Base-by-base conservation (phyloP, 2,329 filamentous ascomycete species). In the Fusarium goolgardi region DNA sequence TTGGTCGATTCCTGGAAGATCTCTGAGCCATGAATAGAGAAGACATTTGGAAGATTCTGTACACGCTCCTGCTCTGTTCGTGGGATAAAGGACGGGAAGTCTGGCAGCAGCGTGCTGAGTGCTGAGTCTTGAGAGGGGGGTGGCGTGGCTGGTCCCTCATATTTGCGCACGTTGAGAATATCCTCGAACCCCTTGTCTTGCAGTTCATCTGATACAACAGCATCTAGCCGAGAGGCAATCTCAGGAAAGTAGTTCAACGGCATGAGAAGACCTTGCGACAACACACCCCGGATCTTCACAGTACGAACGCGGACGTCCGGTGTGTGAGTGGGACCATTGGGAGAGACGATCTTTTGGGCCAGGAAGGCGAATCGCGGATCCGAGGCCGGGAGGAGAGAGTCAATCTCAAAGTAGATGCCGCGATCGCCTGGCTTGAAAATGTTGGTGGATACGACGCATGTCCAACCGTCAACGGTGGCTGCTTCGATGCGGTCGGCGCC, bases 1-100 rank as follows among this genome's bases (percentile, higher is more conserved):
- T 81, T 81, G 62, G 75, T 69, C 2, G 76, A 75, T 55, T 79
- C 77, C 49, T 81, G 78, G 60, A 77, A 81, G 8, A 73, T 49
- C 43, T 54, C 63, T 21, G 71, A 51, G 2, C 61, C 55, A 27
- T 71, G 69, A 13, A 51, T 31, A 25, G 27, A 27, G 27, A 73
- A 69, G 10, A 71, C 50, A 16, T 61, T 32, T 8, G 70, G 46
- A 4, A 73, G 44, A 47, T 73, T 73, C 32, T 73, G 71, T 16
- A 73, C 65, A 8, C 71, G 69, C 55, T 73, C 69, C 49, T 71
- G 67, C 11, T 73, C 70, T 40, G 71, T 71, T 45, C 61, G 67
- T 23, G 62, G 71, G 32, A 73, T 35, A 41, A 73, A 73, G 16
- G 7, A 15, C 4, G 67, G 67, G 34, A 72, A 73, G 10, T 69